Evolutionary conservation across 495 filamentous ascomycete species (phyloP), one percentile per base, ranked within the genome.

Genomic region (Neurospora sp.): DNA sequence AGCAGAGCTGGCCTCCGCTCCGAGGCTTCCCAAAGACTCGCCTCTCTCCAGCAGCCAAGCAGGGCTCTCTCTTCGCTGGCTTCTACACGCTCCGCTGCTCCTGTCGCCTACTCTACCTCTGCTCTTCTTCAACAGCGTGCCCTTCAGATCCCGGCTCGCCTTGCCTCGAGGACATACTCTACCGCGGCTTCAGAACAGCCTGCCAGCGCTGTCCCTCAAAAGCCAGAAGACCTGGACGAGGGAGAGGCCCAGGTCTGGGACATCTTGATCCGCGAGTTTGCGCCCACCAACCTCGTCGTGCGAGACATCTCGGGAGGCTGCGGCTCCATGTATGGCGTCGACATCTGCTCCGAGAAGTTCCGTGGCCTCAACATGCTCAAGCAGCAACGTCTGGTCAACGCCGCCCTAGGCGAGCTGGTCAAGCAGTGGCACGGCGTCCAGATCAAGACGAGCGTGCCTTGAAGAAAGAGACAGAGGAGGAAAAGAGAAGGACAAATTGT

Each of bases 221-320:
- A 84, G 69, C 84, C 84, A 71, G 79, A 75, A 66, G 79, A 79
- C 68, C 79, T 86, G 35, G 78, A 81, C 66, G 79, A 81, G 2
- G 82, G 82, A 70, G 85, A 87, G 71, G 81, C 84, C 3, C 76
- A 79, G 20, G 82, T 87, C 48, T 86, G 84, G 83, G 84, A 85
- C 70, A 77, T 75, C 46, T 74, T 87, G 20, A 48, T 76, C 40
- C 78, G 81, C 20, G 82, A 84, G 76, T 82, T 85, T 68, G 68
- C 77, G n/a, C 84, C 85, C 37, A 83, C 83, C 0, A 74, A 84
- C 68, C 81, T 85, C 35, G 74, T 87, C 77, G 91, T 94, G n/a
- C 89, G 89, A 77, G 91, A 94, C 80, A 87, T 94, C 70, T 90
- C 87, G n/a, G 91, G 91, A 42, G 91, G 91, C 39, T 94, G 91